These are phyloP conservation scores for Thuidium tamariscinum DNA, from an alignment of 225 moss, liverwort and hornwort genomes.

Conservation along the genomic window DNA sequence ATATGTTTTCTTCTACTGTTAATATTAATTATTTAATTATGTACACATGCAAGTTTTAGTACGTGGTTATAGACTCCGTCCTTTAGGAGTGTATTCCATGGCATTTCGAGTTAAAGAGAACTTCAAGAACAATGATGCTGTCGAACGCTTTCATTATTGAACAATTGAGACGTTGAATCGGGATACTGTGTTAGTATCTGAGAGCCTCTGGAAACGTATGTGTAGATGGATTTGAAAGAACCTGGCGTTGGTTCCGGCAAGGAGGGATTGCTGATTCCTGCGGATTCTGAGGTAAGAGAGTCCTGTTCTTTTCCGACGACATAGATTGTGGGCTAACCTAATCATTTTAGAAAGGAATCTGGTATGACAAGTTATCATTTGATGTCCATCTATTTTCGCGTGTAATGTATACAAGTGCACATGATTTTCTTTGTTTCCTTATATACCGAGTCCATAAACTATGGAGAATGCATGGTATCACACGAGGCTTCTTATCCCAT, in stretches of 20 bases:
- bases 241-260: slow-evolving; percentile 52
- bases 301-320: background rate
- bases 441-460: background rate
- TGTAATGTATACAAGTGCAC: background rate
- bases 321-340: background rate
- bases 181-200: background rate
- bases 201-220: background rate
- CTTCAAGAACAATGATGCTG: background rate
- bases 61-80: background rate
- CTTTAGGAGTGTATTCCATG: background rate
- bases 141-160: background rate
- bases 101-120: background rate
- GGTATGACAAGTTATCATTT: background rate
- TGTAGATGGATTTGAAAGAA: slow-evolving; percentile 53
- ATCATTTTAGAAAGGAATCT: background rate
- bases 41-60: background rate
- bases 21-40: background rate
- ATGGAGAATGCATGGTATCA: background rate
- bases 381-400: background rate
- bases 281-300: slow-evolving; percentile 38
- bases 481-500: background rate
- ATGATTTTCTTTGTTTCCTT: background rate
- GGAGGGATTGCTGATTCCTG: slow-evolving; percentile 57
- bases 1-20: background rate
- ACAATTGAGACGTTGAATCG: background rate